These are phyloP conservation scores for Alternaria tenuissima DNA, from an alignment of 2,329 filamentous ascomycete species.

Conservation along the genomic window DNA sequence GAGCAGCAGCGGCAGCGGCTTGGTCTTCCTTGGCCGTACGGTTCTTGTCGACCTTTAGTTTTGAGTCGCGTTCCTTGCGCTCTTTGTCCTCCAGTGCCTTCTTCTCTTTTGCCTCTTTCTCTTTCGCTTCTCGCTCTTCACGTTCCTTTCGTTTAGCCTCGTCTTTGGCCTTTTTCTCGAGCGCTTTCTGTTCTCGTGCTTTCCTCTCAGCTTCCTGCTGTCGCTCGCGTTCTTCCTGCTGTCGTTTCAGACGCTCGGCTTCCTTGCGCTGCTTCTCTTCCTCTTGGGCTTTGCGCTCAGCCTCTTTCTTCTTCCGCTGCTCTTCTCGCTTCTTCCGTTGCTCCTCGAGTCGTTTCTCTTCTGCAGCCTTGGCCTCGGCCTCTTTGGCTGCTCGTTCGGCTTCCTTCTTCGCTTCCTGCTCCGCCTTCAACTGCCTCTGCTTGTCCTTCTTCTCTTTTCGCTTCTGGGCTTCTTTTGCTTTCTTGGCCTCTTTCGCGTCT, in stretches of 20 bases:
- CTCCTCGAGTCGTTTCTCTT: slow-evolving; percentile 82
- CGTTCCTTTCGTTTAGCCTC: slow-evolving; percentile 80
- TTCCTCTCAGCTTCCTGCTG: slow-evolving; percentile 88
- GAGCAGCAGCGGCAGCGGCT: slow-evolving; percentile 40
- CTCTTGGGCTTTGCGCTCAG: slow-evolving; percentile 87
- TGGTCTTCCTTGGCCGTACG: slow-evolving; percentile 54
- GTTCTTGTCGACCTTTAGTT: slow-evolving; percentile 55
- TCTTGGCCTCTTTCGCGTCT: slow-evolving; percentile 86
- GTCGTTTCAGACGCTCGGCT: slow-evolving; percentile 78
- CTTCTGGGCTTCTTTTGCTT: slow-evolving; percentile 91
- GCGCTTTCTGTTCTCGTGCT: slow-evolving; percentile 78
- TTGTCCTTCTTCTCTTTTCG: slow-evolving; percentile 92
- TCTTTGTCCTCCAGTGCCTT: slow-evolving; percentile 66
- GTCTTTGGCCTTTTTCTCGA: slow-evolving; percentile 78
- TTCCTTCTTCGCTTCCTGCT: slow-evolving; percentile 87
- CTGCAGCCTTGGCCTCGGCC: slow-evolving; percentile 75
- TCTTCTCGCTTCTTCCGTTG: slow-evolving; percentile 84
- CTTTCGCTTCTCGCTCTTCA: slow-evolving; percentile 67
- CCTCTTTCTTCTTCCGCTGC: slow-evolving; percentile 88
- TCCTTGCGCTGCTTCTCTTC: slow-evolving; percentile 87
- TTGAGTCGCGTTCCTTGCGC: slow-evolving; percentile 68
- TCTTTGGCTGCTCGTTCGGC: slow-evolving; percentile 91
- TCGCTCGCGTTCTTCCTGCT: slow-evolving; percentile 84
- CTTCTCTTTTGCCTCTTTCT: slow-evolving; percentile 77
- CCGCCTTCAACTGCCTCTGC: slow-evolving; percentile 88